phyloP scores from a whole-genome alignment of 257 asterid genomes.

The Ilex asprella region DNA sequence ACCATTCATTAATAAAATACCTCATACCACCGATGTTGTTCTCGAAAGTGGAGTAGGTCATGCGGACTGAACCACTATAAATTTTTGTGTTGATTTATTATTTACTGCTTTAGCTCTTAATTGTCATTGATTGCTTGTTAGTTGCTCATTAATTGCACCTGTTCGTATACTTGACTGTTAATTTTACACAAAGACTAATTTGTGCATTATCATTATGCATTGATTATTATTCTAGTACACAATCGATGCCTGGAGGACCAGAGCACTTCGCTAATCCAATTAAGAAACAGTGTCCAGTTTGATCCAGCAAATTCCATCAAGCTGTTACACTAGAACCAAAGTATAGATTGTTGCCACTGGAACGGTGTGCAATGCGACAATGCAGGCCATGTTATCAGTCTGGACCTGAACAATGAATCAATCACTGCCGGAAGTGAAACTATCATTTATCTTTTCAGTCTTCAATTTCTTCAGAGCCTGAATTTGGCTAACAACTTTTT shows the following conservation, averaged over 20 bases:
- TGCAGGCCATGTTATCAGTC: conserved; percentile 18
- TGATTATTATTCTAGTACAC: conserved; percentile 4
- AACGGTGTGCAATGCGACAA: conserved; percentile 28
- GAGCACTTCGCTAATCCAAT: conserved; percentile 30
- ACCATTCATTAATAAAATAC: no score
- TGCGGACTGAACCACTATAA: no score
- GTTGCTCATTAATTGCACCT: no score
- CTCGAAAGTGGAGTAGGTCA: no score
- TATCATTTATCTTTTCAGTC: conserved; percentile 11
- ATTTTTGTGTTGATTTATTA: no score
- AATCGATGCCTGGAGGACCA: conserved; percentile 44
- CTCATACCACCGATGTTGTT: no score
- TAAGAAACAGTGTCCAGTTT: conserved; percentile 25
- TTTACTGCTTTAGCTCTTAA: no score
- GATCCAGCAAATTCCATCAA: conserved; percentile 16
- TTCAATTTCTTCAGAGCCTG: conserved; percentile 17
- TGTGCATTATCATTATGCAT: neutral
- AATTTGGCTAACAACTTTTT: conserved; percentile 21
- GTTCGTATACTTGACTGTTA: no score
- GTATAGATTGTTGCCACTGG: conserved; percentile 29
- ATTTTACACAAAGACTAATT: no score
- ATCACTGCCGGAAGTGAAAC: conserved; percentile 13
- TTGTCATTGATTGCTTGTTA: no score
- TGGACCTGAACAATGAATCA: conserved; percentile 8
- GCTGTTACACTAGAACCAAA: conserved; percentile 26